A percentile compares a stretch with the other conserved stretches of the same genome.
These are phyloP conservation scores for Ilex paraguariensis DNA, from an alignment of 305 asterid species.

Conservation along the genomic window DNA sequence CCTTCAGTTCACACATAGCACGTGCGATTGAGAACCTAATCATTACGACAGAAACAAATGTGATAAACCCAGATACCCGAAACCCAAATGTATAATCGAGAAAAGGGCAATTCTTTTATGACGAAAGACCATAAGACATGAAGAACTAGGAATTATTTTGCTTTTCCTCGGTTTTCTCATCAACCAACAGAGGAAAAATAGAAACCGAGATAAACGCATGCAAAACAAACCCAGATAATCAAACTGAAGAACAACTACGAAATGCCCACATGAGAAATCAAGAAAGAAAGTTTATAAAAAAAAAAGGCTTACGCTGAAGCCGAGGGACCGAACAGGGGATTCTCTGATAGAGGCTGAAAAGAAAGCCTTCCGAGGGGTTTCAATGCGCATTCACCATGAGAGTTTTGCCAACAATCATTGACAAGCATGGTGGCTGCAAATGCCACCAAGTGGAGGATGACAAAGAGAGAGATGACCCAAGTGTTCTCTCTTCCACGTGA, in stretches of 20 bases:
- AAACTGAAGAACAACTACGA: not conserved
- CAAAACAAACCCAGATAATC: conserved; percentile 5
- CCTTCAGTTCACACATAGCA: no score
- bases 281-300: not conserved
- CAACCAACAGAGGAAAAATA: no score
- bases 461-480: conserved; percentile 72
- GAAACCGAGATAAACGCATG: not conserved
- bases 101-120: not conserved
- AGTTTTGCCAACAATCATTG: conserved; percentile 70
- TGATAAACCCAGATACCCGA: no score
- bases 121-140: not conserved
- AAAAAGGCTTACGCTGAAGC: conserved; percentile 62
- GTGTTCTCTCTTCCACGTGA: conserved; percentile 62
- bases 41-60: no score
- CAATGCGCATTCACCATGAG: conserved; percentile 58
- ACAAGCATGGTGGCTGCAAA: conserved; percentile 64
- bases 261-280: not conserved
- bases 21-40: no score
- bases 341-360: conserved; percentile 79
- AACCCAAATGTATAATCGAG: no score
- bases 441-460: conserved; percentile 61
- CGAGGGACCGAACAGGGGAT: conserved; percentile 88
- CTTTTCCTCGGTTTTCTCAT: no score
- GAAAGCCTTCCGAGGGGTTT: conserved; percentile 63
- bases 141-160: not conserved